Percentiles rank a stretch among this genome's conserved stretches.
These are phyloP conservation scores for Aspergillus sparsus DNA, from an alignment of 495 filamentous ascomycete genomes.

Conservation along the genomic window DNA sequence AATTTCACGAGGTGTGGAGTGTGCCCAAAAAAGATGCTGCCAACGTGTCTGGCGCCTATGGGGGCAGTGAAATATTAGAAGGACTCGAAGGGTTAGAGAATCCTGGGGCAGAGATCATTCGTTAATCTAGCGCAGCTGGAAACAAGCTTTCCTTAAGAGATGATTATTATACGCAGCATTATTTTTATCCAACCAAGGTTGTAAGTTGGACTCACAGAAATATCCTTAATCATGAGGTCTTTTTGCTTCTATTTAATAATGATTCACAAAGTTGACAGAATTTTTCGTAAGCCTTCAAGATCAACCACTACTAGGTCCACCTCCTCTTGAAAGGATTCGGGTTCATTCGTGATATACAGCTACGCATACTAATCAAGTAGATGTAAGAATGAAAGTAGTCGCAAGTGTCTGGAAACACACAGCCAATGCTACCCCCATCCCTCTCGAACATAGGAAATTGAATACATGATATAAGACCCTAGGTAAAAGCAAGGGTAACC, in stretches of 20 bases:
- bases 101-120: conserved; percentile 57
- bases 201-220: conserved; percentile 10
- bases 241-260: no score
- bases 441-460: conserved; percentile 6
- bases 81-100: conserved; percentile 81
- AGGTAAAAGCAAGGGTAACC: no score
- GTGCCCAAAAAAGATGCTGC: conserved; percentile 58
- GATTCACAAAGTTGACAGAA: neutral
- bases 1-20: conserved; percentile 94
- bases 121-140: conserved; percentile 19
- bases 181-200: conserved; percentile 10
- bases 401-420: conserved; percentile 6
- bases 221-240: conserved; percentile 7
- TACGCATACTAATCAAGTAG: conserved; percentile 14
- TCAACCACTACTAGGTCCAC: neutral
- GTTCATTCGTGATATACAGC: conserved; percentile 13
- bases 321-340: neutral
- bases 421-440: conserved; percentile 2
- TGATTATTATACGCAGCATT: neutral
- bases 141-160: neutral
- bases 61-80: conserved; percentile 87
- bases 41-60: conserved; percentile 66
- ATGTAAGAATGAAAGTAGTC: conserved; percentile 16
- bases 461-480: conserved; percentile 13
- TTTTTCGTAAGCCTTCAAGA: neutral